These are phyloP conservation scores for Claviceps cyperi DNA, from an alignment of 2,329 filamentous ascomycete genomes.

Conservation along the genomic window DNA sequence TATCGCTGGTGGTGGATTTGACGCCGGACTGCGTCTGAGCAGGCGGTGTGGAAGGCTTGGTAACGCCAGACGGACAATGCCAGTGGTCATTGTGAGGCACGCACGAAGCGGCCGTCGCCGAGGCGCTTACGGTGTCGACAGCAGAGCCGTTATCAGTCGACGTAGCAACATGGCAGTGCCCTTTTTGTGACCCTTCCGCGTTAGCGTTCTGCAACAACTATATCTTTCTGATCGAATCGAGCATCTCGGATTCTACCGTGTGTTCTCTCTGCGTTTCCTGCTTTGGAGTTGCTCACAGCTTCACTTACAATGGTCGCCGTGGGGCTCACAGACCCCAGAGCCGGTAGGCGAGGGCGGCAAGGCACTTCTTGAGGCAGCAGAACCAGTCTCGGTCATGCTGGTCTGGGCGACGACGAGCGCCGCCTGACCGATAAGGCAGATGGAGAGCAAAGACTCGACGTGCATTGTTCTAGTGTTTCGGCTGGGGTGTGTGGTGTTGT, in stretches of 20 bases:
- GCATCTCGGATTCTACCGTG: too few relatives aligned
- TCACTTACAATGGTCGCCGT: slow-evolving; percentile 8
- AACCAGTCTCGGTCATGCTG: not conserved
- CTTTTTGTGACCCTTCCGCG: not conserved
- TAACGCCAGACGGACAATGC: slow-evolving; percentile 6
- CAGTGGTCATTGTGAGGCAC: slow-evolving; percentile 8
- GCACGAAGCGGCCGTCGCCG: slow-evolving; percentile 2
- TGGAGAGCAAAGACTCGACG: slow-evolving; percentile 5
- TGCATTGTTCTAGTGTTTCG: slow-evolving; percentile 4
- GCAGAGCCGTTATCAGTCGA: not conserved
- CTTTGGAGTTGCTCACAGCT: not conserved
- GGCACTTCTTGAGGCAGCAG: not conserved
- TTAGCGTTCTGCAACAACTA: not conserved
- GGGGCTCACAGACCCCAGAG: slow-evolving; percentile 8
- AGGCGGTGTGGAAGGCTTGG: slow-evolving; percentile 6
- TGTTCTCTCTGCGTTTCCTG: too few relatives aligned
- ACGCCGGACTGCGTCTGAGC: slow-evolving; percentile 1
- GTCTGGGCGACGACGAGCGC: slow-evolving; percentile 4
- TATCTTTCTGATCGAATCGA: too few relatives aligned
- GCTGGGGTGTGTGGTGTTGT: not conserved
- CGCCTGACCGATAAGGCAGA: slow-evolving; percentile 8
- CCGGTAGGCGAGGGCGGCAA: slow-evolving; percentile 10
- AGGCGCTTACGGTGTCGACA: slow-evolving; percentile 1
- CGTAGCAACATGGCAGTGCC: slow-evolving; percentile 7
- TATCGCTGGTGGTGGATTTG: not conserved